A percentile compares a stretch with the other conserved stretches of the same genome.
Evolutionary conservation across 129 eudicot species (phyloP).

Genomic region (Flaveria sonorensis): DNA sequence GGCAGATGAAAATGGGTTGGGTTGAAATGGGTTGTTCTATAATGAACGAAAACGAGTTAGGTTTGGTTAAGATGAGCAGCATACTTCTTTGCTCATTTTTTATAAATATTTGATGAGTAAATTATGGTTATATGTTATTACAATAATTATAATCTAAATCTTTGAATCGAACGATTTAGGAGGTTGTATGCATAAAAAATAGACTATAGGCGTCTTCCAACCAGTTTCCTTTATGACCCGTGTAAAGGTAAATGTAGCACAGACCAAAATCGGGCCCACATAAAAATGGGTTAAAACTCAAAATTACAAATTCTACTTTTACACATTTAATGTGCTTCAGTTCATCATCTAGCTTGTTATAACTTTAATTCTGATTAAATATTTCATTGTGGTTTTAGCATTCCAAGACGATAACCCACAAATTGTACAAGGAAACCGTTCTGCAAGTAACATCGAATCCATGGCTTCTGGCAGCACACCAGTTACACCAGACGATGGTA

Average conservation of each 20-base stretch:
- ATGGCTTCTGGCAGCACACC: constrained; percentile 57
- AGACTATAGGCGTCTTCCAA: background rate
- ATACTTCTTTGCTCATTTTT: background rate
- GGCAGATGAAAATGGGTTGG: background rate
- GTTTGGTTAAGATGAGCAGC: background rate
- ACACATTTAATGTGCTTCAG: background rate
- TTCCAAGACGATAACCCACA: constrained; percentile 71
- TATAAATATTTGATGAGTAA: background rate
- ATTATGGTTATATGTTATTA: background rate
- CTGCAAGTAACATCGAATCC: constrained; percentile 39
- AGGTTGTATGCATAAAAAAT: background rate
- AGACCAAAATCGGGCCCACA: background rate
- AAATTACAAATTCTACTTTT: background rate
- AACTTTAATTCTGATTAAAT: constrained; percentile 8
- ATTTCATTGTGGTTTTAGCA: constrained; percentile 50
- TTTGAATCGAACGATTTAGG: background rate
- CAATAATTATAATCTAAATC: background rate
- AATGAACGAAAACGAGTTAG: background rate
- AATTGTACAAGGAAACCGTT: constrained; percentile 40
- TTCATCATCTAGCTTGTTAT: constrained; percentile 2
- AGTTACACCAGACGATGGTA: constrained; percentile 74
- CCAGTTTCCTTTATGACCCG: background rate
- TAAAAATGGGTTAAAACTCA: background rate
- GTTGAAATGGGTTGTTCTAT: background rate
- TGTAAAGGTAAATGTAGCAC: background rate